Conservation (phyloP, 1,139 yeast genomes). For the Yamadazyma taylorii region DNA sequence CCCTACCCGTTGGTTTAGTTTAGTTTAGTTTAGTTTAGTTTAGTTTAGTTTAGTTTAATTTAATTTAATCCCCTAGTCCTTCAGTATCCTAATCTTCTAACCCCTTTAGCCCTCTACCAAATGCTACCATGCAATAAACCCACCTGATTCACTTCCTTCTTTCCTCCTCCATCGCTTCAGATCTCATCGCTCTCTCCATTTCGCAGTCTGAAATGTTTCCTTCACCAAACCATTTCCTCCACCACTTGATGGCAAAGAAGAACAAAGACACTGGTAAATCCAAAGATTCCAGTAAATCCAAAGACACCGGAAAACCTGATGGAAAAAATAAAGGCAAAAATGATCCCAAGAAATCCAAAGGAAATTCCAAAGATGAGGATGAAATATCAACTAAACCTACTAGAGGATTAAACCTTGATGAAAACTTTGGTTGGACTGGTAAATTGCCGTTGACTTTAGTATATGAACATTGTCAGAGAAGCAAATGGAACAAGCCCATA, state of each 20-base stretch:
- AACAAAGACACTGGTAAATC: neutral
- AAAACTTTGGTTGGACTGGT: constrained; percentile 81
- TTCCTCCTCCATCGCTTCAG: too few relatives aligned
- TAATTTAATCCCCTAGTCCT: too few relatives aligned
- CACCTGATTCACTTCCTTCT: too few relatives aligned
- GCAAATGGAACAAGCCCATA: constrained; percentile 84
- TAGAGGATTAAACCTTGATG: constrained; percentile 46
- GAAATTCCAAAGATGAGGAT: constrained; percentile 4
- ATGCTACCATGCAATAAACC: too few relatives aligned
- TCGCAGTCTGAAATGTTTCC: too few relatives aligned
- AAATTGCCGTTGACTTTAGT: constrained; percentile 84
- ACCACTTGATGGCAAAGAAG: neutral
- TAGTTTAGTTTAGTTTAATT: too few relatives aligned
- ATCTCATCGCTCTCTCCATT: too few relatives aligned
- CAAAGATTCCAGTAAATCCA: neutral
- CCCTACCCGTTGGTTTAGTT: too few relatives aligned
- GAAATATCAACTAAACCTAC: constrained; percentile 27
- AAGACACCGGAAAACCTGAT: constrained; percentile 3
- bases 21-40: too few relatives aligned
- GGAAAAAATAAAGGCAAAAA: constrained; percentile 8
- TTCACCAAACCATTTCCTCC: too few relatives aligned
- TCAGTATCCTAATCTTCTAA: too few relatives aligned
- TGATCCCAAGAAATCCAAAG: constrained; percentile 7
- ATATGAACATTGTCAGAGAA: constrained; percentile 85
- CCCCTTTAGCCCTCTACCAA: too few relatives aligned